Evolutionary conservation across 2,329 filamentous ascomycete species (phyloP).

Genomic region (Xylaria sp.): DNA sequence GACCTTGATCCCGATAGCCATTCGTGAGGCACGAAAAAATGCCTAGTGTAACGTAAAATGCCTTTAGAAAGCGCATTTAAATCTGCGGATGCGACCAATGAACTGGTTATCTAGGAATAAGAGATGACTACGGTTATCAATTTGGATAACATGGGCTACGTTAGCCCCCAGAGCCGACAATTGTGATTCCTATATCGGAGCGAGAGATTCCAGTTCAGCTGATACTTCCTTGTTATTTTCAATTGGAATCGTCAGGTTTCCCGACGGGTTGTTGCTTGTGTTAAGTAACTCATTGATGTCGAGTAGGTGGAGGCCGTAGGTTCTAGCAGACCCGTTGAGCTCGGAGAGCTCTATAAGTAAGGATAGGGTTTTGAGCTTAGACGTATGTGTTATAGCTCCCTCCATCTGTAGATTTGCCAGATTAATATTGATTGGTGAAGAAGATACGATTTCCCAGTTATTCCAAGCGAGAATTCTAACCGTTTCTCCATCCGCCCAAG

Average conservation of each 20-base stretch:
- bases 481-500: not conserved
- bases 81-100: conserved; percentile 3
- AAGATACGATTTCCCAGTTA: not conserved
- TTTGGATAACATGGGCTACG: conserved; percentile 8
- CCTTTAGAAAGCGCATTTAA: not conserved
- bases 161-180: conserved; percentile 4
- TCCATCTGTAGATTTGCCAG: not conserved
- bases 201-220: not conserved
- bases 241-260: not conserved
- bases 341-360: conserved; percentile 15
- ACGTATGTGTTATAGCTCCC: not conserved
- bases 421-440: not conserved
- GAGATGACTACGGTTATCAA: not conserved
- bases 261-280: not conserved
- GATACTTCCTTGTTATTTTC: not conserved
- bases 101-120: conserved; percentile 10
- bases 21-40: conserved; percentile 18
- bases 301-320: not conserved
- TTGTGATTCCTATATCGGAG: not conserved
- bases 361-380: conserved; percentile 16
- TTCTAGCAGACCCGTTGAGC: conserved; percentile 5
- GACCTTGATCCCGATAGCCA: conserved; percentile 11
- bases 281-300: not conserved
- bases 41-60: not conserved
- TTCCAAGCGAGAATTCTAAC: conserved; percentile 5